Evolutionary conservation across 352 stramenopile genomes (phyloP), one percentile per base, ranked within the genome.

Genomic region (Pseudoperonospora humuli): DNA sequence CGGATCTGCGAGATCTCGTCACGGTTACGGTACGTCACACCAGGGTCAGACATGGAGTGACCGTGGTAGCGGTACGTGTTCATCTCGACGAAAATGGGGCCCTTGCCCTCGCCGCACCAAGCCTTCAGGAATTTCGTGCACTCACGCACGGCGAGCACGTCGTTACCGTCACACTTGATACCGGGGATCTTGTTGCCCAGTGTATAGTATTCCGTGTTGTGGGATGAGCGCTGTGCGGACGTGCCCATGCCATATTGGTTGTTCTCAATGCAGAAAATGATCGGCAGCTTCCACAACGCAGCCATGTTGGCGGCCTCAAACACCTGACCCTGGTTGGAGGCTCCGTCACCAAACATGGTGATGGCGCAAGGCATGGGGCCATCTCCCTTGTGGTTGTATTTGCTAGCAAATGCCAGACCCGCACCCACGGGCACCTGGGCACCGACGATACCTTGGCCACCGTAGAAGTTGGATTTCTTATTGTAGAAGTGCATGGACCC

Each of bases 241-340:
- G 97, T 99, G 54, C 97, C 97, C 97, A 99, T 99, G 57, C 96
- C 97, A 73, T 99, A 99, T 59, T 98, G 94, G 83, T 99, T 99
- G 85, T 99, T 99, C 72, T 99, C 97, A 70, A 99, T 99, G 64
- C 95, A 98, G 65, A 99, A 99, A 61, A 99, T 99, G 57, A 96
- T 86, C 9, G 97, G 97, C 32, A 99, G 73, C 60, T 98, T 97
- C 96, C 96, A 99, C 34, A 99, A 71, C 46, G 78, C 84, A 7
- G 93, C 86, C 95, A 99, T 99, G 75, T 99, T 99, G 41, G 86
- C 83, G 8, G 86, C 83, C 63, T 97, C 89, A 83, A 86, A 96
- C 47, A 99, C 97, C 76, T 99, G 96, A 46, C 97, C 97, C 84
- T 99, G 97, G 84, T 99, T 99, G 49, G 96, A 92, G 7, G 95